These are phyloP conservation scores for Plasmodium reichenowi DNA, from an alignment of 169 alveolate genomes.

Conservation along the genomic window DNA sequence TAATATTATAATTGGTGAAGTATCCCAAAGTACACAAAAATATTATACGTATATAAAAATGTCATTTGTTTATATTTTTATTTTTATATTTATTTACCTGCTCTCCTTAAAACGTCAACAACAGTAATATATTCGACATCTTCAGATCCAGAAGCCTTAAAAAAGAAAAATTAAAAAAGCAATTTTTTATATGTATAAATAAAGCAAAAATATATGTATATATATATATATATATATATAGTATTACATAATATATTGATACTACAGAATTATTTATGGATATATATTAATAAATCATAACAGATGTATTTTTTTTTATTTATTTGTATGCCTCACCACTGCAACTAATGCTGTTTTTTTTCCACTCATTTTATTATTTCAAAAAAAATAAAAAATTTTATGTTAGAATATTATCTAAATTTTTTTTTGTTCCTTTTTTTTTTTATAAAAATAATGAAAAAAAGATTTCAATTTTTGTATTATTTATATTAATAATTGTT, in stretches of 20 bases:
- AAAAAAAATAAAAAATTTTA: background rate
- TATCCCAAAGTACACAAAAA: background rate
- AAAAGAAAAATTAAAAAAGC: background rate
- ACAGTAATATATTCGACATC: constrained; percentile 86
- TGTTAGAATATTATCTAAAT: background rate
- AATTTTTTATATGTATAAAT: background rate
- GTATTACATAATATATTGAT: too few species aligned
- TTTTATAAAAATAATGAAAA: background rate
- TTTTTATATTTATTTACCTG: constrained; percentile 76
- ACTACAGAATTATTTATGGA: too few species aligned
- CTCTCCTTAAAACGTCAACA: constrained; percentile 84
- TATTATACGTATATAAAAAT: background rate
- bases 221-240: background rate
- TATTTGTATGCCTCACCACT: constrained; percentile 48
- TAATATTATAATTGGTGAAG: too few species aligned
- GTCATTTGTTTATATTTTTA: constrained; percentile 22
- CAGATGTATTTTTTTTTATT: background rate
- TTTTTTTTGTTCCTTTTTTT: background rate
- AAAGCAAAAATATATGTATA: background rate
- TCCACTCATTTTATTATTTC: constrained; percentile 35
- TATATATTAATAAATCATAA: background rate
- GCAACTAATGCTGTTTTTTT: constrained; percentile 75
- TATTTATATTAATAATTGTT: too few species aligned
- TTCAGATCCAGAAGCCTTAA: constrained; percentile 82
- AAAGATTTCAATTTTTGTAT: too few species aligned